Conservation (phyloP, 192 early-diverging fungal genomes). For the Gigaspora rosea region DNA sequence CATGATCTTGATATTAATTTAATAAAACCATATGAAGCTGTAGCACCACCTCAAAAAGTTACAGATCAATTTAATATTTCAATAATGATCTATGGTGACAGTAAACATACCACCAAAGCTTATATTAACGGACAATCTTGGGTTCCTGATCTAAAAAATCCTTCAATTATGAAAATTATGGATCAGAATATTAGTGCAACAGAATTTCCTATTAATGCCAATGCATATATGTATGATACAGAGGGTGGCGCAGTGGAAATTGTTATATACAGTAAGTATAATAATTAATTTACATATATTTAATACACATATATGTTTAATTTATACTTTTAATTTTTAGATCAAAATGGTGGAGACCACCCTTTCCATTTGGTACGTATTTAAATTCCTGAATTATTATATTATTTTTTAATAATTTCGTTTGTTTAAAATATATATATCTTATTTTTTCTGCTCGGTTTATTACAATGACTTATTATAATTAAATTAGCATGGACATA, state of each 20-base stretch:
- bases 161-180: slow-evolving; percentile 69
- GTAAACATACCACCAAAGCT: background rate
- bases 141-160: slow-evolving; percentile 64
- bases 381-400: no score
- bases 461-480: background rate
- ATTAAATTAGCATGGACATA: slow-evolving; percentile 42
- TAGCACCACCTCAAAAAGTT: slow-evolving; percentile 5
- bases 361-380: slow-evolving; percentile 31
- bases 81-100: slow-evolving; percentile 10
- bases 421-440: background rate
- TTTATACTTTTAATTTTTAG: slow-evolving; percentile 13
- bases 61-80: slow-evolving; percentile 9
- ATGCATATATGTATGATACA: slow-evolving; percentile 47
- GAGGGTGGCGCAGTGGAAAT: slow-evolving; percentile 31
- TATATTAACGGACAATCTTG: slow-evolving; percentile 39
- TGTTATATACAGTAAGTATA: slow-evolving; percentile 36
- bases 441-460: background rate
- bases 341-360: background rate
- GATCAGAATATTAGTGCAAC: slow-evolving; percentile 46
- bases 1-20: slow-evolving; percentile 38
- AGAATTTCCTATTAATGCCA: slow-evolving; percentile 58
- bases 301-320: no score
- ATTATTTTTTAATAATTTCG: no score
- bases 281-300: background rate
- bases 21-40: slow-evolving; percentile 31